Evolutionary conservation across 2,329 filamentous ascomycete species (phyloP), one percentile per base, ranked within the genome.

Genomic region (Penicillium decumbens): DNA sequence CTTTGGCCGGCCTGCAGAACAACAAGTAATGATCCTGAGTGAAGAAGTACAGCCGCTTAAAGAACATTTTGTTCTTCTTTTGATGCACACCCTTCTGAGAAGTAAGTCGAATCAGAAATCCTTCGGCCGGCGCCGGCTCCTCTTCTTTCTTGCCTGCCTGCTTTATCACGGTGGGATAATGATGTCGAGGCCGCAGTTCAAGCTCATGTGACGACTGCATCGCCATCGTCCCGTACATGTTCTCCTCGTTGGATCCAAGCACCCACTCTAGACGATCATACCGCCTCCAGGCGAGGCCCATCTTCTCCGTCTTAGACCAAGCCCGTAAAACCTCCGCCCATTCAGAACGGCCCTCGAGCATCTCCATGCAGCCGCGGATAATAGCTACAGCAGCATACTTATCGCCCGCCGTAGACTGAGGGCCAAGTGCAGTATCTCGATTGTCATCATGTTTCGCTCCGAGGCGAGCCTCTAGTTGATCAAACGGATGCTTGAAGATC

Each of bases 201-300:
- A 87, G 75, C 43, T 86, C 82, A 61, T 87, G 83, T 2, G 82
- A 81, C 43, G 76, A 78, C 55, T 80, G 74, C 82, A 87, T 85
- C 28, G 81, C 83, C 55, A 86, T 81, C 0, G 82, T 80, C 30
- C 83, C 83, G 55, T 85, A 85, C 83, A 87, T 87, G 52, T 80
- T 81, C 56, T 81, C 77, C 62, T 87, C 83, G 45, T 84, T 83
- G 9, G 74, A 72, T 13, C 83, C 83, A 64, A 84, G 77, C 4
- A 87, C 73, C 83, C 83, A 87, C 66, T 87, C 83, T 13, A 87
- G 70, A 23, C 83, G 76, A 59, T 87, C 83, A 60, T 86, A 87
- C 40, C 83, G 75, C 65, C 83, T 84, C 83, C 83, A 87, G 3
- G 81, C 83, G 41, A 87, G 73, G 3, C 83, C 83, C 63, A 86